Base-by-base conservation (phyloP, 176 grass and related monocot genomes). In the Metroxylon sagu region DNA sequence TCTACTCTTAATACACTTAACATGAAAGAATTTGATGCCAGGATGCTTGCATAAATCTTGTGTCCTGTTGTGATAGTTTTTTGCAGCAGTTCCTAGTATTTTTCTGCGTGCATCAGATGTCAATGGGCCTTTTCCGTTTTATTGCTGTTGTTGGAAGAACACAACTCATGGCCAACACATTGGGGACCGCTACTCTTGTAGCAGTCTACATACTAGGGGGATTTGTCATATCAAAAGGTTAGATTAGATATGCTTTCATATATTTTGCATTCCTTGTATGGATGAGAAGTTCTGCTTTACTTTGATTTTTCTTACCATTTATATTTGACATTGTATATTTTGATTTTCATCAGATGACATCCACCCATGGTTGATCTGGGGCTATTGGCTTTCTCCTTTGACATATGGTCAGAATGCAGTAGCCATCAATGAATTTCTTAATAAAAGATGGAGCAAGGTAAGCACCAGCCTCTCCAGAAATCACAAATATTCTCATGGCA, bases 41-140 rank as follows among this genome's bases (percentile, higher is more conserved):
- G 35, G n/a, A 28, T 56, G 7, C 27, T 77, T 15, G 29, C 23
- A 35, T 30, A 18, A 4, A 63, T 74, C 27, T 18, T 64, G 62
- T 65, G 35, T 10, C 49, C 5, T 55, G 35, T 72, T 61, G 30
- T 80, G 59, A 29, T 74, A 97, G 93, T 64, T 91, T 97, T 64
- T 67, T 97, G 51, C 71, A 75, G 72, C 92, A 97, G 25, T 97
- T 85, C 65, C 6, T 97, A 29, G 72, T 80, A 56, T 75, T 97
- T 69, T 70, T 97, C 68, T 76, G 58, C 31, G 72, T 91, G 78
- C 87, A 97, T 76, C 93, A 97, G 80, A 85, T 97, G 84, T 88
- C 93, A 51, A 78, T 88, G 77, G 68, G 78, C 49, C 76, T 97
- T 52, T 91, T 91, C 68, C 84, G 87, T 56, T 85, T 85, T 56